Percentiles rank a stretch among this genome's conserved stretches.
phyloP scores from a whole-genome alignment of 2,329 filamentous ascomycete genomes.

The Kalmusia sp. region DNA sequence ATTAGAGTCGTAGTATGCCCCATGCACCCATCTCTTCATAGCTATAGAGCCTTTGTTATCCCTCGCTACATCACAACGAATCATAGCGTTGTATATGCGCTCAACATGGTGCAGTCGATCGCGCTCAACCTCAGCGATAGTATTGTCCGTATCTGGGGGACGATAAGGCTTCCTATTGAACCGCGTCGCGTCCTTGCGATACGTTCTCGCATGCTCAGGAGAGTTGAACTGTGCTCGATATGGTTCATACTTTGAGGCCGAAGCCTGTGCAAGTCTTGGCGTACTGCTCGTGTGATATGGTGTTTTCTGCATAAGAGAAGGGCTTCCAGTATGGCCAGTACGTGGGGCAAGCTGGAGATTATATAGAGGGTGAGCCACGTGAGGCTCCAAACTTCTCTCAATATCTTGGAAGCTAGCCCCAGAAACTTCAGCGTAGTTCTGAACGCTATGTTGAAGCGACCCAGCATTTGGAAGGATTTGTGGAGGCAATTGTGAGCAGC shows the following conservation, averaged over 20 bases:
- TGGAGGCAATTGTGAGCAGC: constrained; percentile 4
- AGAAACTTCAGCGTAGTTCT: constrained; percentile 19
- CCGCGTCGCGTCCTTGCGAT: constrained; percentile 32
- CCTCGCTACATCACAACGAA: constrained; percentile 32
- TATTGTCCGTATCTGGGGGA: constrained; percentile 25
- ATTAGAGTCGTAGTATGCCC: constrained; percentile 35
- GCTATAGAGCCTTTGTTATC: constrained; percentile 41
- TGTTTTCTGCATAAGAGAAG: constrained; percentile 12
- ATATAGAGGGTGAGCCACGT: constrained; percentile 11
- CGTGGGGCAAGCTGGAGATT: constrained; percentile 14
- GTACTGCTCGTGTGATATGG: constrained; percentile 2
- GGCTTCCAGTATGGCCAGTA: constrained; percentile 3
- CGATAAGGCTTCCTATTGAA: constrained; percentile 37
- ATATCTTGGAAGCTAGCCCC: constrained; percentile 4
- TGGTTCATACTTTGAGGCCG: constrained; percentile 21
- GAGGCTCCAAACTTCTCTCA: constrained; percentile 7
- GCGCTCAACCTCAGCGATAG: constrained; percentile 27
- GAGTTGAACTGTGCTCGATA: constrained; percentile 29
- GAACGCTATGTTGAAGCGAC: constrained; percentile 16
- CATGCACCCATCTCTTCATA: constrained; percentile 42
- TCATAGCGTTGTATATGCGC: constrained; percentile 45
- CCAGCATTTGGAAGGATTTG: constrained; percentile 14
- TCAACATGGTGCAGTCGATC: constrained; percentile 26
- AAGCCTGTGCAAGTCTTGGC: constrained; percentile 11
- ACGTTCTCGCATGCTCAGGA: constrained; percentile 27